phyloP scores from a whole-genome alignment of 148 eudicot genomes.

The Gaultheria prostrata region DNA sequence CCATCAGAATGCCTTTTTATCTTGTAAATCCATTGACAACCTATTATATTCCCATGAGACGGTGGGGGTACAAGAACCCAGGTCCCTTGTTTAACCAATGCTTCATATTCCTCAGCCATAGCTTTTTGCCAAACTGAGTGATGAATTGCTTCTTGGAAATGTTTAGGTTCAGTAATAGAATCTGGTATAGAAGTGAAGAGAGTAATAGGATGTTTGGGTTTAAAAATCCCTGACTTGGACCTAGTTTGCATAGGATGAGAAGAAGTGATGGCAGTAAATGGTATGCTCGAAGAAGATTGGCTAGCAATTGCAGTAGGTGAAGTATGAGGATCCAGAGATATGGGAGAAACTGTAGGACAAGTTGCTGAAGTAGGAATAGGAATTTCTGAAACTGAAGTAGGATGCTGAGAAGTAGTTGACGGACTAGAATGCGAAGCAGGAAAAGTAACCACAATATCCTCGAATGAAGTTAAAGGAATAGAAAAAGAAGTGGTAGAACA shows the following conservation, averaged over 20 bases:
- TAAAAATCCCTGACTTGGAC: neutral
- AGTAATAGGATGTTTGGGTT: neutral
- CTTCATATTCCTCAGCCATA: neutral
- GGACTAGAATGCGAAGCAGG: no score
- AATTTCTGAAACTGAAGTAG: no score
- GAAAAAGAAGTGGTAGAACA: no score
- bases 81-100: neutral
- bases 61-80: neutral
- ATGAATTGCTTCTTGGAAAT: neutral
- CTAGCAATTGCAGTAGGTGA: no score
- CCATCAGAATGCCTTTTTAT: neutral
- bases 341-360: no score
- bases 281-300: no score
- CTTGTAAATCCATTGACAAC: neutral
- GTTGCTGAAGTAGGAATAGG: no score
- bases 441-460: no score
- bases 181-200: no score
- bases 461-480: no score
- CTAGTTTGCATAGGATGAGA: neutral
- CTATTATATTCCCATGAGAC: neutral
- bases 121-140: neutral
- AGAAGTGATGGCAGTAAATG: neutral
- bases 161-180: neutral
- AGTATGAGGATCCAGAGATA: no score
- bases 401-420: no score